A percentile compares a stretch with the other conserved stretches of the same genome.
Evolutionary conservation across 257 asterid species (phyloP).

Genomic region (Mitragyna speciosa): DNA sequence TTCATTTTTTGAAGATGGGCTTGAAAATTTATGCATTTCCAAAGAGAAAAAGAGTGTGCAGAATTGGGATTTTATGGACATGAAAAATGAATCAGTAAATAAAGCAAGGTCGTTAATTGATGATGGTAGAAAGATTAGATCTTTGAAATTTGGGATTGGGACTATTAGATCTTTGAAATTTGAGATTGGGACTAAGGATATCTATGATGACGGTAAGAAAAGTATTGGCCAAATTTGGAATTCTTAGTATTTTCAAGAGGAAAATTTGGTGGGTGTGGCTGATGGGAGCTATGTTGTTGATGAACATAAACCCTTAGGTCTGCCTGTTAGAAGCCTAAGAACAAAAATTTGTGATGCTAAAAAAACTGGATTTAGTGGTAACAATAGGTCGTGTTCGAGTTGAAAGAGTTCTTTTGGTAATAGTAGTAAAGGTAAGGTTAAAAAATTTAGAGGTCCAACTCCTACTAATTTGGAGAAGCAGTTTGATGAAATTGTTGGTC

Average conservation of each 20-base stretch:
- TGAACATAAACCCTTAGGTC: constrained; percentile 66
- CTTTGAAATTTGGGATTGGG: constrained; percentile 32
- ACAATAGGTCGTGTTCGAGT: constrained; percentile 16
- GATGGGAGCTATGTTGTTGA: constrained; percentile 37
- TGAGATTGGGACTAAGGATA: constrained; percentile 23
- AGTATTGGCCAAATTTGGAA: constrained; percentile 38
- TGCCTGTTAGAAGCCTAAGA: constrained; percentile 77
- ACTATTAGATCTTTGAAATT: constrained; percentile 33
- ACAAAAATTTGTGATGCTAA: constrained; percentile 38
- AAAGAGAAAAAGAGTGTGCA: constrained; percentile 38
- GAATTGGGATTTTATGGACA: constrained; percentile 28
- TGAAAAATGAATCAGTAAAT: constrained; percentile 16
- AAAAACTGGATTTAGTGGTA: constrained; percentile 24
- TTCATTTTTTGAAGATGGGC: constrained; percentile 61
- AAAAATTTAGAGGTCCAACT: constrained; percentile 44
- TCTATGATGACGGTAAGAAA: constrained; percentile 24
- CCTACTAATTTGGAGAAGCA: constrained; percentile 61
- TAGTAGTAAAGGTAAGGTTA: constrained; percentile 31
- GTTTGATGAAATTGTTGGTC: constrained; percentile 53
- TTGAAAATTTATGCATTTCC: constrained; percentile 44
- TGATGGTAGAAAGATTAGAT: constrained; percentile 35
- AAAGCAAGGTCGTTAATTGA: constrained; percentile 26
- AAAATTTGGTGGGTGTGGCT: constrained; percentile 58
- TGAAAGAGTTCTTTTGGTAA: constrained; percentile 27
- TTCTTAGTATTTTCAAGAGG: constrained; percentile 43